Base-by-base conservation (phyloP, 139 green algal species). In the Chlamydomonas applanata region DNA sequence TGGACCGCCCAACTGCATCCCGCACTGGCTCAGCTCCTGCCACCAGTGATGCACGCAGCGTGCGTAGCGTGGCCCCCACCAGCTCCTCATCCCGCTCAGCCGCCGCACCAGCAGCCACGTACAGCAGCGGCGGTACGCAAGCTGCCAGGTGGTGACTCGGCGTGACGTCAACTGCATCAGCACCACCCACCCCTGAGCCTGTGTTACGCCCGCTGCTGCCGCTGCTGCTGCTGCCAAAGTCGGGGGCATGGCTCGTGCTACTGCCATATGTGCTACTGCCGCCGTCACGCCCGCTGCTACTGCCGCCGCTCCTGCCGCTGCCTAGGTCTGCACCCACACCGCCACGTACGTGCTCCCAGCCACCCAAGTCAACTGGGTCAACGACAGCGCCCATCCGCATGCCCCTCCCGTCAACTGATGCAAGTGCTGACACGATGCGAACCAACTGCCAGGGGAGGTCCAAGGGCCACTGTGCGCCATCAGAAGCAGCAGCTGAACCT, bases 111-210 rank as follows among this genome's bases (percentile, higher is more conserved):
- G 90, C 90, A 34, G 87, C 88, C 34, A 90, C 83, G 79, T 83
- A 93, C 44, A 94, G 79, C 69, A 91, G 73, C 20, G 80, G 89
- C 69, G 87, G 78, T 61, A 94, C 74, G 82, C 87, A 93, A 17
- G 19, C 22, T 2, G 79, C 69, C 70, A 90, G 74, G 25, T 84
- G 76, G 62, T 86, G 76, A 20, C 7, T 49, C 11, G 40, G 40
- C 40, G 40, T 49, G n/a, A 64, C 59, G 1, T 83, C 16, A 70
- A 27, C 0, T 52, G 69, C 53, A 83, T 74, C 40, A 83, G 70
- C 62, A 56, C n/a, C n/a, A n/a, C n/a, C n/a, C n/a, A n/a, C n/a
- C n/a, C n/a, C n/a, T n/a, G n/a, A n/a, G n/a, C n/a, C n/a, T n/a
- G n/a, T n/a, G n/a, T n/a, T n/a, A n/a, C n/a, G n/a, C n/a, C n/a